A percentile compares a stretch with the other conserved stretches of the same genome.
Conservation (phyloP, 2,329 filamentous ascomycete species). For the Ceratocystis huliohia region DNA sequence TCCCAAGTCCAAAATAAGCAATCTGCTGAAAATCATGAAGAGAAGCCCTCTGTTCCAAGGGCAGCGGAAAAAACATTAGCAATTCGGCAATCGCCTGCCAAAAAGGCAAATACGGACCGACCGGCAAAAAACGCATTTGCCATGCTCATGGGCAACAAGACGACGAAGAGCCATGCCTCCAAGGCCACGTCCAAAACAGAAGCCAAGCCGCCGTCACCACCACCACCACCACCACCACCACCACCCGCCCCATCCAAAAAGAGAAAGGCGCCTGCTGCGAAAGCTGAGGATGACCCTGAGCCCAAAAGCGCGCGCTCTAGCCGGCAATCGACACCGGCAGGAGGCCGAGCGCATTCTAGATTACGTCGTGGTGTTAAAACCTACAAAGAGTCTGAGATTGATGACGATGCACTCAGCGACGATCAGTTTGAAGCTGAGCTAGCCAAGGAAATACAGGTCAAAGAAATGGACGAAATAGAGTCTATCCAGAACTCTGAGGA, state of each 20-base stretch:
- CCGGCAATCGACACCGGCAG: conserved; percentile 58
- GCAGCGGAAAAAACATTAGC: conserved; percentile 6
- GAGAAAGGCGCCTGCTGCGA: conserved; percentile 24
- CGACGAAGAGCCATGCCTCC: background rate
- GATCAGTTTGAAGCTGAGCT: conserved; percentile 72
- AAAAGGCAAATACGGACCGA: conserved; percentile 20
- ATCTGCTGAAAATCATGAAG: background rate
- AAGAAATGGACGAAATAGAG: conserved; percentile 47
- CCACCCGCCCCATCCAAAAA: conserved; percentile 24
- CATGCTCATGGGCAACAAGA: conserved; percentile 37
- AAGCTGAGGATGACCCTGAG: conserved; percentile 27
- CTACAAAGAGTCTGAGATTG: conserved; percentile 39
- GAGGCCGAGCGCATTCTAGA: conserved; percentile 39
- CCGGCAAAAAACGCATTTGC: conserved; percentile 37
- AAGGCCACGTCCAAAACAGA: conserved; percentile 1
- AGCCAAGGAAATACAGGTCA: conserved; percentile 44
- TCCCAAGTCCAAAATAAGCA: conserved; percentile 8
- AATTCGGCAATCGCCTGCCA: conserved; percentile 4
- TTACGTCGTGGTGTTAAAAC: conserved; percentile 23
- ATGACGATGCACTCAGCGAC: conserved; percentile 58
- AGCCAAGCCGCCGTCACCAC: background rate
- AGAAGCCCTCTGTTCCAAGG: background rate
- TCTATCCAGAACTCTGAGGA: conserved; percentile 10
- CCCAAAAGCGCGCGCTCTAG: conserved; percentile 65
- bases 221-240: background rate